Percentiles rank a stretch among this genome's conserved stretches.
These are phyloP conservation scores for Neostapfia colusana DNA, from an alignment of 176 grass and related monocot species.

Conservation along the genomic window DNA sequence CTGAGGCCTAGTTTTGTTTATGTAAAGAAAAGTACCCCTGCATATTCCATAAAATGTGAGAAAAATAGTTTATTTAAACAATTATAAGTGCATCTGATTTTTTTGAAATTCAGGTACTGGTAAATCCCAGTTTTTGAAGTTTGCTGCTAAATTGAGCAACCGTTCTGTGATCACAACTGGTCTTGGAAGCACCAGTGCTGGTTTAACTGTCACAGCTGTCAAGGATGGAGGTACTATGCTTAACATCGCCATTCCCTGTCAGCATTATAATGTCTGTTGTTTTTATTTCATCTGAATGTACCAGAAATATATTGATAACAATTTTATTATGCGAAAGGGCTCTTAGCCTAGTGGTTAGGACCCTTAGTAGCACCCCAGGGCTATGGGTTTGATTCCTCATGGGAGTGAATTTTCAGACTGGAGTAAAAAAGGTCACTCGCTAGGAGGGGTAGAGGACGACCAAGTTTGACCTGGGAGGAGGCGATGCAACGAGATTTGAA, in stretches of 20 bases:
- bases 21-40: neutral
- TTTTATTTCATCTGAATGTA: conserved; percentile 30
- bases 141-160: conserved; percentile 90
- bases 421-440: too few relatives aligned
- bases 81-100: neutral
- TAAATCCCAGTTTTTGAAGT: conserved; percentile 97
- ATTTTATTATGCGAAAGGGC: neutral
- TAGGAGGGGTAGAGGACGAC: too few relatives aligned
- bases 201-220: conserved; percentile 91
- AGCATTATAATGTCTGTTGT: conserved; percentile 20
- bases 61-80: neutral
- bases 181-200: conserved; percentile 94
- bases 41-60: neutral
- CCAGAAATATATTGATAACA: conserved; percentile 10
- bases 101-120: conserved; percentile 70
- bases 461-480: too few relatives aligned
- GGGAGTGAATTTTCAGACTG: too few relatives aligned
- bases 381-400: too few relatives aligned
- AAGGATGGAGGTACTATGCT: conserved; percentile 88
- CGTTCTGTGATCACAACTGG: conserved; percentile 91
- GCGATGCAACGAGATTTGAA: too few relatives aligned
- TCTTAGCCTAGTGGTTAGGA: too few relatives aligned
- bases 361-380: too few relatives aligned
- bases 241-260: conserved; percentile 19
- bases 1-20: neutral